Evolutionary conservation across 495 filamentous ascomycete genomes (phyloP).

Genomic region (Cercophora samala): DNA sequence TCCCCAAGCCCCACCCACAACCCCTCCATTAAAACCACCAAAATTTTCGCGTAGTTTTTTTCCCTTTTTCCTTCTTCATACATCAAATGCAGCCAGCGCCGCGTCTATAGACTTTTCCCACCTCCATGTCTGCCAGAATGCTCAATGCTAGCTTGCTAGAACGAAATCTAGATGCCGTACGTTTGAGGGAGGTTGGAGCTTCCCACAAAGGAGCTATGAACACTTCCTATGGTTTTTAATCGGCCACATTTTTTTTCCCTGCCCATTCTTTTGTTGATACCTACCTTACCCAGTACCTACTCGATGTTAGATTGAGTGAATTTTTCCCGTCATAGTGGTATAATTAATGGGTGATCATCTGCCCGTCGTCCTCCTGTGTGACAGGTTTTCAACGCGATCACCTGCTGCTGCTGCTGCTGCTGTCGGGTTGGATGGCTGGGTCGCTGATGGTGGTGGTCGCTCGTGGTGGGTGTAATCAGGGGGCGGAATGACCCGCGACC

Average conservation of each 20-base stretch:
- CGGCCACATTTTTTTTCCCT: conserved; percentile 26
- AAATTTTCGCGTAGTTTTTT: conserved; percentile 10
- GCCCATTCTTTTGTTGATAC: not conserved
- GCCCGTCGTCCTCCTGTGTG: not conserved
- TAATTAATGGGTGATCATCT: not conserved
- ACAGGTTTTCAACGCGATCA: not conserved
- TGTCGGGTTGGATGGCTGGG: not conserved
- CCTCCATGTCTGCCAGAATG: conserved; percentile 29
- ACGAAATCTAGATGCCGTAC: conserved; percentile 24
- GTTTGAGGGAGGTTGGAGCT: conserved; percentile 42
- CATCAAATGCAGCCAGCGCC: conserved; percentile 32
- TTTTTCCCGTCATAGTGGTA: too few species aligned
- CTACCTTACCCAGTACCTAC: too few species aligned
- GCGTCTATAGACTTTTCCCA: conserved; percentile 32
- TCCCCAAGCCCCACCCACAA: too few species aligned
- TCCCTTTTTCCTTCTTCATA: conserved; percentile 20
- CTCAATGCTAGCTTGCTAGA: conserved; percentile 35
- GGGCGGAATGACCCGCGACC: conserved; percentile 5
- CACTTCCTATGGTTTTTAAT: conserved; percentile 35
- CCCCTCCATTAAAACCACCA: not conserved
- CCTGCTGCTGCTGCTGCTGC: not conserved
- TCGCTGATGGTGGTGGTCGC: not conserved
- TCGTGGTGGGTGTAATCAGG: not conserved
- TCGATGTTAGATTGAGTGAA: too few species aligned
- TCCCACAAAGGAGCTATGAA: conserved; percentile 26